Evolutionary conservation across 768 basidiomycete species (phyloP).

Genomic region (Amylocystis lapponica): DNA sequence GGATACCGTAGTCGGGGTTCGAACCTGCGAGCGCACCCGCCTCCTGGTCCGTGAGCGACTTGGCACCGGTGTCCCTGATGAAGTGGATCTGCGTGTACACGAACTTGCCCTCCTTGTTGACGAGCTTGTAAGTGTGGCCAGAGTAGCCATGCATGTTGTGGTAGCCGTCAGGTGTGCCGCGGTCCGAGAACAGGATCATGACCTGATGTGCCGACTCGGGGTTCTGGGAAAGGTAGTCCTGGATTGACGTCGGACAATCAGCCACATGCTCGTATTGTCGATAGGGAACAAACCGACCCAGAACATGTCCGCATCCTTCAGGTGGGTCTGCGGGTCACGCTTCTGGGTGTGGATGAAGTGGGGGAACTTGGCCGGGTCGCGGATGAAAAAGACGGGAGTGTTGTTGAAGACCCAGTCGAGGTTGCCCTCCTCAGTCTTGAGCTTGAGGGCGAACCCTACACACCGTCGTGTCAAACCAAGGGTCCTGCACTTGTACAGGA

Average conservation of each 20-base stretch:
- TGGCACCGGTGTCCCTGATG: constrained; percentile 74
- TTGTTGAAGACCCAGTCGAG: constrained; percentile 92
- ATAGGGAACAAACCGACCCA: constrained; percentile 46
- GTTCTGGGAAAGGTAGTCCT: constrained; percentile 88
- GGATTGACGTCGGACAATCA: constrained; percentile 24
- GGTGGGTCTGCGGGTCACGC: constrained; percentile 85
- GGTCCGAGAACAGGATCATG: constrained; percentile 91
- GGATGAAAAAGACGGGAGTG: constrained; percentile 88
- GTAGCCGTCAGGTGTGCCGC: constrained; percentile 88
- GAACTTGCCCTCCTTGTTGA: constrained; percentile 79
- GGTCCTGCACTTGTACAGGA: background rate
- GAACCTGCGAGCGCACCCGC: constrained; percentile 63
- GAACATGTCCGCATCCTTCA: constrained; percentile 84
- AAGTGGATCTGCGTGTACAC: constrained; percentile 87
- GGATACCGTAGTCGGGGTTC: constrained; percentile 82
- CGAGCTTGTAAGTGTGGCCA: constrained; percentile 87
- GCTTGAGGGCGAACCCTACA: constrained; percentile 79
- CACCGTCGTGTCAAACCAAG: background rate
- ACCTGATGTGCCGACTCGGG: constrained; percentile 87
- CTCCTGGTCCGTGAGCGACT: constrained; percentile 67
- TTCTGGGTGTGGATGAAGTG: constrained; percentile 95
- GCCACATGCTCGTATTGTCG: background rate
- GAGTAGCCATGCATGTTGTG: constrained; percentile 89
- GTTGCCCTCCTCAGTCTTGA: constrained; percentile 89
- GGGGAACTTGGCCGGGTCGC: constrained; percentile 83